Evolutionary conservation across 495 filamentous ascomycete genomes (phyloP), one percentile per base, ranked within the genome.

Genomic region (Penicillium macrosclerotiorum): DNA sequence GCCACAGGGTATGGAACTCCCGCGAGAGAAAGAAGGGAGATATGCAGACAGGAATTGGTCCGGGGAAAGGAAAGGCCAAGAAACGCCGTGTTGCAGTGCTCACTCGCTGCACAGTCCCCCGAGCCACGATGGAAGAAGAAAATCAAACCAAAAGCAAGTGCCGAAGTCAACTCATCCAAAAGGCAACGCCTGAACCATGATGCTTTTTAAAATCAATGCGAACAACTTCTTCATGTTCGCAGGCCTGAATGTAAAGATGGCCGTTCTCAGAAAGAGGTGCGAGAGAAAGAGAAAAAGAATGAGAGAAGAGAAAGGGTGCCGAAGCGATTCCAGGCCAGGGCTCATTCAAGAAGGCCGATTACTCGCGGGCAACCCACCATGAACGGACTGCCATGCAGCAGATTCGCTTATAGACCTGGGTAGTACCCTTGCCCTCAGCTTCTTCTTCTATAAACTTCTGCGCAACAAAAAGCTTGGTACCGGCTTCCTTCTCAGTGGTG

Each of bases 391-490:
- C 86, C 68, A 93, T 81, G 20, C 84, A 81, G 52, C 87, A 85
- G 24, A 93, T 69, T 20, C 88, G 78, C 51, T 88, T 86, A 48
- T 91, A 80, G 26, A 92, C 84, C 54, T 90, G 89, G 4, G 84
- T 91, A 6, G 88, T 92, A 19, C 84, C 84, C 39, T 80, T 82
- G 14, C 79, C 78, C 37, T 67, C 71, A 25, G 84, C 78, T 63
- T 95, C 84, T 43, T 85, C 79, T 46, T 84, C 82, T 27, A 95
- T 80, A 64, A 95, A 94, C 54, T 80, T 82, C 60, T 87, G 84
- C 5, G 90, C 90, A 17, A 95, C 85, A 8, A 80, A 77, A 13
- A 95, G 75, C 66, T 86, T 89, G 45, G 77, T 83, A 25, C 81
- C 77, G 1, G 85, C 72, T 38, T 89, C 86, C 11, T 81, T 76